Evolutionary conservation across 2,329 filamentous ascomycete genomes (phyloP).

Genomic region (Phaeosphaeriaceae sp.): DNA sequence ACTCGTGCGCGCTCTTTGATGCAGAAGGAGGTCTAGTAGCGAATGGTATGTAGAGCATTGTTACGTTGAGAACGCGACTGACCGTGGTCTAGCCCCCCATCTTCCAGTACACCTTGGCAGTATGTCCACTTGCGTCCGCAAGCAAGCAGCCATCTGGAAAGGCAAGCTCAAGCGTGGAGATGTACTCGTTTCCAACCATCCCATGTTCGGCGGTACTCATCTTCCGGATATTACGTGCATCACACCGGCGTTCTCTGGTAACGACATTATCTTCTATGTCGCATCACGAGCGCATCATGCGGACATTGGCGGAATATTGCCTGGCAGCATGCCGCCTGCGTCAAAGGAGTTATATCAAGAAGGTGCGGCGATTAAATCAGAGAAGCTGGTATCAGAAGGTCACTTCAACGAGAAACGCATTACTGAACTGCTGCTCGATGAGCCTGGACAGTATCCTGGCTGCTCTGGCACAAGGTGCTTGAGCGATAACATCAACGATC

Average conservation of each 20-base stretch:
- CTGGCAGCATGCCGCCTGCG: slow-evolving; percentile 82
- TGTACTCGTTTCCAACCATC: slow-evolving; percentile 84
- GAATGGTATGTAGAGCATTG: slow-evolving; percentile 57
- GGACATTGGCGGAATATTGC: slow-evolving; percentile 83
- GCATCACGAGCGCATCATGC: slow-evolving; percentile 83
- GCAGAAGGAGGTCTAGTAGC: slow-evolving; percentile 77
- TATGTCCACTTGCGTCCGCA: slow-evolving; percentile 83
- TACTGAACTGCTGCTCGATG: slow-evolving; percentile 72
- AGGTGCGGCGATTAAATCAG: slow-evolving; percentile 62
- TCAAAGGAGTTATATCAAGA: slow-evolving; percentile 67
- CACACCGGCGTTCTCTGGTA: slow-evolving; percentile 78
- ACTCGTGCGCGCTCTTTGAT: slow-evolving; percentile 83
- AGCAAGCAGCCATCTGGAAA: slow-evolving; percentile 81
- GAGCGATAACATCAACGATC: slow-evolving; percentile 82
- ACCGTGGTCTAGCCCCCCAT: slow-evolving; percentile 66
- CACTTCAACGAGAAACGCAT: slow-evolving; percentile 81
- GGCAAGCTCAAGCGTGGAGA: slow-evolving; percentile 80
- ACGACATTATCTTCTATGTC: slow-evolving; percentile 81
- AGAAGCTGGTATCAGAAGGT: slow-evolving; percentile 77
- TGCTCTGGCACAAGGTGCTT: slow-evolving; percentile 81
- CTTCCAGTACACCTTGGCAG: slow-evolving; percentile 81
- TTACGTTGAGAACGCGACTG: slow-evolving; percentile 1
- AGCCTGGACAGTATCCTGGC: slow-evolving; percentile 76
- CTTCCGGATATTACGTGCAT: slow-evolving; percentile 83
- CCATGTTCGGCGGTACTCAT: slow-evolving; percentile 84